Evolutionary conservation across 768 basidiomycete genomes (phyloP).

Genomic region (Tricholoma sp.): DNA sequence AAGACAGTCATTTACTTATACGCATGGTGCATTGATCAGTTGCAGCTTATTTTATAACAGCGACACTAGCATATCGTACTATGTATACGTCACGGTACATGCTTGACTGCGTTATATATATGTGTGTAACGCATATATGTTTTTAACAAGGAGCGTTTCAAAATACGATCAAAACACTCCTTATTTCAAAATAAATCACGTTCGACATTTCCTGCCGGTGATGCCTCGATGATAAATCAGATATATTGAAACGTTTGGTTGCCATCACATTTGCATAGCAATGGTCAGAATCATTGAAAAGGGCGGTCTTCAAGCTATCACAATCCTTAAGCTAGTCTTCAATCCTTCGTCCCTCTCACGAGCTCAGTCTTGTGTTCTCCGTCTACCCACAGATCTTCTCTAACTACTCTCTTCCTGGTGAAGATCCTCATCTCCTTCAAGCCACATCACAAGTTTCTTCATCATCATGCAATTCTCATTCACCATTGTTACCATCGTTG

Average conservation of each 20-base stretch:
- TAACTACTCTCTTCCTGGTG: constrained; percentile 21
- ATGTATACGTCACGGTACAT: too few species aligned
- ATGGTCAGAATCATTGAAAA: constrained; percentile 3
- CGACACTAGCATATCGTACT: too few species aligned
- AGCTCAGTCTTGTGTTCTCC: constrained; percentile 31
- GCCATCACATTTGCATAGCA: constrained; percentile 10
- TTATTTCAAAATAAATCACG: background rate
- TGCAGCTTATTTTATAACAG: too few species aligned
- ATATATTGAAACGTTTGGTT: constrained; percentile 1
- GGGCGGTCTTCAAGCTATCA: background rate
- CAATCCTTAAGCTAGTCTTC: constrained; percentile 31
- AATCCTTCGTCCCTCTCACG: constrained; percentile 21
- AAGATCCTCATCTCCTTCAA: constrained; percentile 13
- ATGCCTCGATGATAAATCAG: background rate
- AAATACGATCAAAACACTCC: background rate
- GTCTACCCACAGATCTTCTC: constrained; percentile 5
- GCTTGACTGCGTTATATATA: too few species aligned
- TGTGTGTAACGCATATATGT: background rate
- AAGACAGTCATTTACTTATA: too few species aligned
- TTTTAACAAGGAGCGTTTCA: background rate
- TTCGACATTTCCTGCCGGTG: too few species aligned
- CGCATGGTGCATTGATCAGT: too few species aligned
- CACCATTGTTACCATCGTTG: constrained; percentile 13
- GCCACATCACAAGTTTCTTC: constrained; percentile 2
- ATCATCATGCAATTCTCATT: constrained; percentile 27